These are phyloP conservation scores for Sporothrix pallida DNA, from an alignment of 2,329 filamentous ascomycete species.

Conservation along the genomic window DNA sequence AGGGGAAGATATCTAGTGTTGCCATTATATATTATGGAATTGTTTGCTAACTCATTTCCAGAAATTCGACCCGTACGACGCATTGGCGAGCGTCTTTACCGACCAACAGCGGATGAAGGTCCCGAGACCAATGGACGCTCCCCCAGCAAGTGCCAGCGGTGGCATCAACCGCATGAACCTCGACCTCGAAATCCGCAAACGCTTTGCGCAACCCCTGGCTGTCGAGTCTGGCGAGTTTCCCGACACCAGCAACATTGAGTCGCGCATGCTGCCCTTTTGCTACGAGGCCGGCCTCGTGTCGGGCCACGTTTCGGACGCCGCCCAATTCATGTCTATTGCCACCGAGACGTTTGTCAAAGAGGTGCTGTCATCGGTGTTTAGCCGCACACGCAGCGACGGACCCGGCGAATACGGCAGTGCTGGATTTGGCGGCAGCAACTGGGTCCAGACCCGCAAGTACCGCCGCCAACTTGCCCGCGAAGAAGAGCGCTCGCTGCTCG, in stretches of 20 bases:
- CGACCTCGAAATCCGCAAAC: conserved; percentile 70
- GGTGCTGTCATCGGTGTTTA: conserved; percentile 66
- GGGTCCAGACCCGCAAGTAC: conserved; percentile 82
- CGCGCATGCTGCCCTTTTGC: conserved; percentile 70
- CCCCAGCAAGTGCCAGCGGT: conserved; percentile 67
- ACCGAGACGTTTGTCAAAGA: conserved; percentile 73
- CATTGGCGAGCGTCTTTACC: conserved; percentile 57
- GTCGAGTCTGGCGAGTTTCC: conserved; percentile 73
- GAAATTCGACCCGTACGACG: conserved; percentile 62
- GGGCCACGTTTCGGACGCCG: conserved; percentile 65
- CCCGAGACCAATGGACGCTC: conserved; percentile 58
- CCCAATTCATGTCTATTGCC: conserved; percentile 68
- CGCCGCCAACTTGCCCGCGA: conserved; percentile 75
- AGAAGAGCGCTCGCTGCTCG: conserved; percentile 73
- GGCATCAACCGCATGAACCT: conserved; percentile 80
- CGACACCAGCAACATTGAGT: conserved; percentile 66
- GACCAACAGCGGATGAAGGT: conserved; percentile 57
- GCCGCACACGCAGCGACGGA: conserved; percentile 68
- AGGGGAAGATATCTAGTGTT: too few species aligned
- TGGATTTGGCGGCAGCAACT: conserved; percentile 69
- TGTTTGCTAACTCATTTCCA: background rate
- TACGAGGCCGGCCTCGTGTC: conserved; percentile 68
- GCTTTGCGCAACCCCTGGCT: conserved; percentile 67
- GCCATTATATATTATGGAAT: background rate
- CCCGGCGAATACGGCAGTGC: conserved; percentile 66